Conservation (phyloP, 2,329 filamentous ascomycete genomes). For the Fusarium devonianum region DNA sequence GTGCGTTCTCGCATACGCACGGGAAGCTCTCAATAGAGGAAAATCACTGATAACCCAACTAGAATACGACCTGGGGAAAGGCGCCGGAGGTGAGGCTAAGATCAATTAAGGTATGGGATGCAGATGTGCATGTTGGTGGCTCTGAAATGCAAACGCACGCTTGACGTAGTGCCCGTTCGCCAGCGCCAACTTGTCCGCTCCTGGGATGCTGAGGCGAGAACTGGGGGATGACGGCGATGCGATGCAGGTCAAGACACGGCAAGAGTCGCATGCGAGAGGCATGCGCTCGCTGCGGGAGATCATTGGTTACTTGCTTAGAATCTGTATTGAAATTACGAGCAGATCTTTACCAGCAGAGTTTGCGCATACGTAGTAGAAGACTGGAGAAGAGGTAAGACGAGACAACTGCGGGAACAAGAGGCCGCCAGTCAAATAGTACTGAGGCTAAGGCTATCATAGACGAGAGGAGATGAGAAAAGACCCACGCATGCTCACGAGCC, state of each 20-base stretch:
- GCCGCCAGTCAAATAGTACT: slow-evolving; percentile 19
- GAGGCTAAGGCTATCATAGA: not conserved
- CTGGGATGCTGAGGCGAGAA: slow-evolving; percentile 19
- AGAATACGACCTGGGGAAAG: too few relatives aligned
- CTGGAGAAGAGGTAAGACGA: slow-evolving; percentile 16
- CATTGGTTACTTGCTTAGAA: slow-evolving; percentile 33
- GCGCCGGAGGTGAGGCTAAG: too few relatives aligned
- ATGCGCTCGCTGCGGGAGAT: slow-evolving; percentile 30
- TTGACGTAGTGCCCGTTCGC: slow-evolving; percentile 20
- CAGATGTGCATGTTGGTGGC: slow-evolving; percentile 4
- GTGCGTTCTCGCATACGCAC: slow-evolving; percentile 3
- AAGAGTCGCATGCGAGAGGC: slow-evolving; percentile 33
- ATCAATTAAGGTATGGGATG: slow-evolving; percentile 30
- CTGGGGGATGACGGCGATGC: not conserved
- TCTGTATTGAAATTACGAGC: slow-evolving; percentile 1
- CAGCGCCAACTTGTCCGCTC: slow-evolving; percentile 23
- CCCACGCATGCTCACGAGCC: not conserved
- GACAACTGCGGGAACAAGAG: slow-evolving; percentile 25
- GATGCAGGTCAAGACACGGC: slow-evolving; percentile 38
- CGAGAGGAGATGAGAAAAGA: slow-evolving; percentile 14
- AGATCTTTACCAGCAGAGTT: slow-evolving; percentile 6
- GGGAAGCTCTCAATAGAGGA: too few relatives aligned
- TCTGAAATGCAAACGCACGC: slow-evolving; percentile 19
- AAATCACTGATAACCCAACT: too few relatives aligned
- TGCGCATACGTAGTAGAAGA: not conserved